Evolutionary conservation across 495 filamentous ascomycete species (phyloP).

Genomic region (Elaphomyces granulatus): DNA sequence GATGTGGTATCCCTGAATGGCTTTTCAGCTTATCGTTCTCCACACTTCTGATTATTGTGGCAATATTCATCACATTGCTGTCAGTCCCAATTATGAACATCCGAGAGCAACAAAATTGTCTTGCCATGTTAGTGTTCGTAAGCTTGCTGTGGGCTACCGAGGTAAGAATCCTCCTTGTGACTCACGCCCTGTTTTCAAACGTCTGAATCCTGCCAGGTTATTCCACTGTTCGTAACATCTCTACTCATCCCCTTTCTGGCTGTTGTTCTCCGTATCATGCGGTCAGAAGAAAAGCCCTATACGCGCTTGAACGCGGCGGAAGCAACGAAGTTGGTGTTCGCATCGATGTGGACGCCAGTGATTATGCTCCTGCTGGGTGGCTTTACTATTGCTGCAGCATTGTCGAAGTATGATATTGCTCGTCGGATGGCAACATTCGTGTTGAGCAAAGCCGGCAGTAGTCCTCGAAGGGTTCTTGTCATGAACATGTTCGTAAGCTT

Average conservation of each 20-base stretch:
- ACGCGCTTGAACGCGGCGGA: conserved; percentile 54
- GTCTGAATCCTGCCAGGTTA: conserved; percentile 53
- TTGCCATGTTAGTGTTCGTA: conserved; percentile 87
- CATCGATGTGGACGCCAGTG: conserved; percentile 97
- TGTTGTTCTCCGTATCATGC: conserved; percentile 72
- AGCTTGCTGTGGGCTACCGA: conserved; percentile 95
- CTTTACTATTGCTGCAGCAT: conserved; percentile 86
- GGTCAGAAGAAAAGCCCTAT: conserved; percentile 56
- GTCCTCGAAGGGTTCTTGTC: conserved; percentile 71
- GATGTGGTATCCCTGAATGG: conserved; percentile 63
- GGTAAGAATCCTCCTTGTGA: conserved; percentile 37
- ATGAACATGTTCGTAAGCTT: conserved; percentile 98
- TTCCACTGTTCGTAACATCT: conserved; percentile 94
- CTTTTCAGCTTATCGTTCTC: conserved; percentile 68
- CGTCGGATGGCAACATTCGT: conserved; percentile 94
- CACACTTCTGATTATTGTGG: conserved; percentile 53
- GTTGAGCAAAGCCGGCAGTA: conserved; percentile 90
- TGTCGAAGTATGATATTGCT: conserved; percentile 95
- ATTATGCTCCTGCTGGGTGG: conserved; percentile 97
- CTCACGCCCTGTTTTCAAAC: no score
- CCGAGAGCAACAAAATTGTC: conserved; percentile 85
- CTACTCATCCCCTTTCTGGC: conserved; percentile 87
- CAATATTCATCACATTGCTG: conserved; percentile 58
- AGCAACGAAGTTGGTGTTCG: conserved; percentile 69
- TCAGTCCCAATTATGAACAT: conserved; percentile 62